Evolutionary conservation across 202 grass and related monocot genomes (phyloP).

Genomic region (Miscanthus sacchariflorus): DNA sequence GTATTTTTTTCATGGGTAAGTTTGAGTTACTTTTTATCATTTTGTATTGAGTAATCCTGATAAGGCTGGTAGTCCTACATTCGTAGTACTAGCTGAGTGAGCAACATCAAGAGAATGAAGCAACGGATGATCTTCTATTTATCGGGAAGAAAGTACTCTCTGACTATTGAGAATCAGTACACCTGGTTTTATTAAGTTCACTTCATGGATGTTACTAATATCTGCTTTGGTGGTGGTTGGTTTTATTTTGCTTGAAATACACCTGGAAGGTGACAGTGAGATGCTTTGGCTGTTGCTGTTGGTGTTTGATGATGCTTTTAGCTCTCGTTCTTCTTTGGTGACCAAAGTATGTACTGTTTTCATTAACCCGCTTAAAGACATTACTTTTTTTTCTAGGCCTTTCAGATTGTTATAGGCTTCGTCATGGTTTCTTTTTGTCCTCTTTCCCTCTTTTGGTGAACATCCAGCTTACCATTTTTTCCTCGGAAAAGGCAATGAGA

Average conservation of each 20-base stretch:
- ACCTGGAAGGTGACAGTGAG: background rate
- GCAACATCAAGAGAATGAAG: background rate
- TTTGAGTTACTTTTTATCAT: background rate
- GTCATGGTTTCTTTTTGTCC: background rate
- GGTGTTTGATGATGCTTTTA: background rate
- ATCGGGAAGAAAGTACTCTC: background rate
- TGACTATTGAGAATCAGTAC: background rate
- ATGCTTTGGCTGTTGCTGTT: too few relatives aligned
- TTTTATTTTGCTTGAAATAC: background rate
- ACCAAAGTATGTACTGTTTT: background rate
- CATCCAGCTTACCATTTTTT: too few relatives aligned
- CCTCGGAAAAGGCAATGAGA: background rate
- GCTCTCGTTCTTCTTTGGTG: background rate
- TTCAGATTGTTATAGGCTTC: background rate
- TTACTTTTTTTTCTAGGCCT: background rate
- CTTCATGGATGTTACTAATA: background rate
- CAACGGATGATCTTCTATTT: background rate
- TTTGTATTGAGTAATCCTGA: background rate
- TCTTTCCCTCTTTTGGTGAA: background rate
- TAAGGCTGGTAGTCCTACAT: background rate
- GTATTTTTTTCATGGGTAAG: background rate
- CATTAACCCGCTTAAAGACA: background rate
- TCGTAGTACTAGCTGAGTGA: background rate
- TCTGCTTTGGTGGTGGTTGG: background rate
- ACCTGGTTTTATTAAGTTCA: background rate